Base-by-base conservation (phyloP, 2,329 filamentous ascomycete genomes). In the Colletotrichum eremochloae region DNA sequence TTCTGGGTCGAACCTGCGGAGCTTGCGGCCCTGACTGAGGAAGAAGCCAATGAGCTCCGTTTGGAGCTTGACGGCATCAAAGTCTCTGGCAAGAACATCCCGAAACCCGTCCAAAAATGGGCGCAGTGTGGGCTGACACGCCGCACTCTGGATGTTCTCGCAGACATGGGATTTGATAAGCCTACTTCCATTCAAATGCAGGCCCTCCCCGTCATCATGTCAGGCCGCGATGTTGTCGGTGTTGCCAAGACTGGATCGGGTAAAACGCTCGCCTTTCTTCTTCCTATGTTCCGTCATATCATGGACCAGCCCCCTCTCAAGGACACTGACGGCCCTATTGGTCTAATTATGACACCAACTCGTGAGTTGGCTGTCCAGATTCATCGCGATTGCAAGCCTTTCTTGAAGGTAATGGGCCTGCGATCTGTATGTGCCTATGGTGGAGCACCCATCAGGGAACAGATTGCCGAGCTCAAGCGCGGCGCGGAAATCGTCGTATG, bases 211-310 rank as follows among this genome's bases (percentile, higher is more conserved):
- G 92, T 95, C 12, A 94, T 98, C 78, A 98, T 98, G 94, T 97
- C 95, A 38, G 96, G 96, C 12, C 91, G 95, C 76, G 96, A 99
- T 84, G 93, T 98, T 48, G 94, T 99, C 75, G 96, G 95, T 75
- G 95, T 99, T 65, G 96, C 96, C 24, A 98, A 98, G 85, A 99
- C 96, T 36, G 96, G 96, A 6, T 98, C 96, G 36, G 96, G 96
- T 80, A 99, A 99, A 85, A 99, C 96, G 0, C 91, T 98, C 77
- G 96, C 96, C 7, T 99, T 98, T 80, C 84, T 97, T 40, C 88
- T 99, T 56, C 96, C 96, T 48, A 98, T 98, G 94, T 98, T 99
- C 81, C 91, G 96, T 68, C 96, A 99, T 80, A 97, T 98, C 84
- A 96, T 96, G 82, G 96, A 98, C 78, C 96, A 99, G 80, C 87